These are phyloP conservation scores for Cryptosporidium meleagridis DNA, from an alignment of 169 alveolate species.

Conservation along the genomic window DNA sequence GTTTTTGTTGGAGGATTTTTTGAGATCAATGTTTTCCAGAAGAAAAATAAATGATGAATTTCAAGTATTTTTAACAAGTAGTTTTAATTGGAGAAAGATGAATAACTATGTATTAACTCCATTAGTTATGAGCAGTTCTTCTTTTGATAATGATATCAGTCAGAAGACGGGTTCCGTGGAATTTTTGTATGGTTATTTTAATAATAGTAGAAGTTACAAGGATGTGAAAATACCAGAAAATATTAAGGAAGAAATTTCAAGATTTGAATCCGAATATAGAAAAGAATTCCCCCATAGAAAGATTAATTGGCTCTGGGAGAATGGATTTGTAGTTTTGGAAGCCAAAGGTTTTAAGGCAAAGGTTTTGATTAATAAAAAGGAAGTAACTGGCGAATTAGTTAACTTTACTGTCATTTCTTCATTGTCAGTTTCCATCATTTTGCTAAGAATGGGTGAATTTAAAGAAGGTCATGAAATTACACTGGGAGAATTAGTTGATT, in stretches of 20 bases:
- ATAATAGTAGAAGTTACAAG: not conserved
- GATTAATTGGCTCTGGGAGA: slow-evolving; percentile 57
- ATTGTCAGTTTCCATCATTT: not conserved
- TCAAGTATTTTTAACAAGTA: slow-evolving; percentile 33
- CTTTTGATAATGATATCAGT: not conserved
- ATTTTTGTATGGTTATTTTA: not conserved
- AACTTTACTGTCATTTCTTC: slow-evolving; percentile 5
- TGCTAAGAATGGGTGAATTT: slow-evolving; percentile 1
- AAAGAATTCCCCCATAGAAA: slow-evolving; percentile 50
- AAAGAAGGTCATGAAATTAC: not conserved
- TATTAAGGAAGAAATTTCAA: not conserved
- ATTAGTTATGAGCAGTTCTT: not conserved
- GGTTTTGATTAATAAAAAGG: not conserved
- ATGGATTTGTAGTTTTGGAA: slow-evolving; percentile 40
- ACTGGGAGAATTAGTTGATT: not conserved
- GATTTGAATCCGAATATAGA: slow-evolving; percentile 23
- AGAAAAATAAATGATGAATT: not conserved
- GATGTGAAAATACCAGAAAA: slow-evolving; percentile 13
- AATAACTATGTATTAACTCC: not conserved
- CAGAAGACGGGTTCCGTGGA: not conserved
- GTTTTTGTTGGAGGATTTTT: slow-evolving; percentile 30
- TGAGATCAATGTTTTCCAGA: slow-evolving; percentile 19
- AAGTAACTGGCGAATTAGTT: not conserved
- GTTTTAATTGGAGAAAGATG: slow-evolving; percentile 53
- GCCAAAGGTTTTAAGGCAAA: slow-evolving; percentile 35